A percentile compares a stretch with the other conserved stretches of the same genome.
Evolutionary conservation across 202 grass and related monocot species (phyloP).

Genomic region (Setaria italica): DNA sequence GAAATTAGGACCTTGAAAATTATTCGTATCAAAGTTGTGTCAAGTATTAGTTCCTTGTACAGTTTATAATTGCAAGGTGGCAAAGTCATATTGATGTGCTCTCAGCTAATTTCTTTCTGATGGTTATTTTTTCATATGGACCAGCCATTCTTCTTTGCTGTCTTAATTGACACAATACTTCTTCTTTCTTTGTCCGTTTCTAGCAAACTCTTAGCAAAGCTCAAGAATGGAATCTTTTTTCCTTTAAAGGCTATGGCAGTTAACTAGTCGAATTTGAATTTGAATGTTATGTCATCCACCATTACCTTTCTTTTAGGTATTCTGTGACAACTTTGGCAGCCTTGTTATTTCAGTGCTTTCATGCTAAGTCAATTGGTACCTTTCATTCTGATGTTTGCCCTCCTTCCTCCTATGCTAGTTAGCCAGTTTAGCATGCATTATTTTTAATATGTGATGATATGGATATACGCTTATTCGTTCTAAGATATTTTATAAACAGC

Average conservation of each 20-base stretch:
- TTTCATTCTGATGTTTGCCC: not conserved
- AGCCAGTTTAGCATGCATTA: not conserved
- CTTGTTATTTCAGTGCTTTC: slow-evolving; percentile 3
- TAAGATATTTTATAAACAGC: not conserved
- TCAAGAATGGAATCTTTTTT: not conserved
- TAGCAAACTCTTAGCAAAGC: not conserved
- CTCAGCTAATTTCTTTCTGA: not conserved
- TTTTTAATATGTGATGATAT: not conserved
- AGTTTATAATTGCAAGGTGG: not conserved
- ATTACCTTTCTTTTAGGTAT: not conserved
- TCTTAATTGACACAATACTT: not conserved
- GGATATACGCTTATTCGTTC: not conserved
- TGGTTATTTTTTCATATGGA: not conserved
- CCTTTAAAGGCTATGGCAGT: not conserved
- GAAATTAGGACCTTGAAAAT: too few relatives aligned
- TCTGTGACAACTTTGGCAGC: not conserved
- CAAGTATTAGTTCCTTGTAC: not conserved
- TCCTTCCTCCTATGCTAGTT: not conserved
- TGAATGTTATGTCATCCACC: not conserved
- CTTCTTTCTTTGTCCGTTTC: not conserved
- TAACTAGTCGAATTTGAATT: not conserved
- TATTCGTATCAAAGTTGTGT: not conserved
- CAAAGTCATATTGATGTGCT: not conserved
- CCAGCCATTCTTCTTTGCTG: not conserved
- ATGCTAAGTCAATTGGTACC: not conserved